Base-by-base conservation (phyloP, 805 yeast species). In the Candida mattraensis region DNA sequence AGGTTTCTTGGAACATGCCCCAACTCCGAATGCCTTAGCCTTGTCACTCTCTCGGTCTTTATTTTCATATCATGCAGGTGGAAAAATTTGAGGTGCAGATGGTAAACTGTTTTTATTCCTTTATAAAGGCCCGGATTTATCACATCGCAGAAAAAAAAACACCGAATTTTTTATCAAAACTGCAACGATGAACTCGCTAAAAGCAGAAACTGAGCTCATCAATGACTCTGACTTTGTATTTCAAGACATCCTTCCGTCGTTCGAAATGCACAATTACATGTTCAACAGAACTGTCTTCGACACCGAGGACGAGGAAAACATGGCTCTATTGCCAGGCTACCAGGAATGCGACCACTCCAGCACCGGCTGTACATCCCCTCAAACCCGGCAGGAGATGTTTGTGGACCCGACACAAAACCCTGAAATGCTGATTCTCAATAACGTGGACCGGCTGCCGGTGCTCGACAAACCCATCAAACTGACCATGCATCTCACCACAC, bases 211-310 rank as follows among this genome's bases (percentile, higher is more conserved):
- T 10, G 33, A 28, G 15, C 18, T 19, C 36, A 32, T 31, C 15
- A 13, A 28, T 22, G 38, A 40, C 24, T 24, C 19, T 15, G 41
- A 39, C 23, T 20, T 17, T 14, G 28, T 35, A 11, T 18, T 44
- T n/a, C 50, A 45, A 27, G 86, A 80, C 47, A 72, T 80, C 2
- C 54, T 81, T 22, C 88, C 87, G 0, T 78, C 86, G 0, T 81
- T 80, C 50, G 83, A 80, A 43, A 76, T 81, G 80, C 79, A 77
- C 49, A 78, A 76, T 47, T 70, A 45, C 29, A 28, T 53, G 35
- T 38, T 56, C 24, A 56, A 54, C 31, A 35, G 56, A 35, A 45
- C 48, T 3, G 37, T 51, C 6, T 42, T 26, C 30, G 54, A 49
- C 19, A 35, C 35, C 15, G 42, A 30, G 17, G 33, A 25, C 22